Evolutionary conservation across 2,329 filamentous ascomycete species (phyloP).

Genomic region (Fusarium sp.): DNA sequence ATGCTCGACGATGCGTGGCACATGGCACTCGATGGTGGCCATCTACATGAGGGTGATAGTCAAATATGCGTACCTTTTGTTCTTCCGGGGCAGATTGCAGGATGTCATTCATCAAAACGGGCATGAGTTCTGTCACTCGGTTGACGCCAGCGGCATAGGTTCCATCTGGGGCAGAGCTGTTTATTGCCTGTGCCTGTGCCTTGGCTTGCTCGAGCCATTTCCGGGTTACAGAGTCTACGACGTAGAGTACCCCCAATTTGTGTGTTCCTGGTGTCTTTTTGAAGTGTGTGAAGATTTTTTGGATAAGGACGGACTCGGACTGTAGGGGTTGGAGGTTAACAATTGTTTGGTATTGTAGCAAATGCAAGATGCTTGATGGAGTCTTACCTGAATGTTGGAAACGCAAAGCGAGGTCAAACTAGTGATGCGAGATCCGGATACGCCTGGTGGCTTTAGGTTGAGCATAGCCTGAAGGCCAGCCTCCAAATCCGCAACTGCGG

Average conservation of each 20-base stretch:
- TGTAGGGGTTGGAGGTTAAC: conserved; percentile 54
- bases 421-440: conserved; percentile 91
- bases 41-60: conserved; percentile 40
- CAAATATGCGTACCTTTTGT: conserved; percentile 87
- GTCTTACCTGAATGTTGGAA: conserved; percentile 84
- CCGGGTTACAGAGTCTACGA: conserved; percentile 99
- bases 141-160: conserved; percentile 95
- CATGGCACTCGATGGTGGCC: conserved; percentile 24
- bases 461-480: conserved; percentile 91
- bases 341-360: neutral
- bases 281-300: conserved; percentile 97
- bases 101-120: conserved; percentile 95
- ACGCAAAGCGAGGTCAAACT: conserved; percentile 89
- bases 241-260: conserved; percentile 99
- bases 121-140: conserved; percentile 95
- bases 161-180: conserved; percentile 84
- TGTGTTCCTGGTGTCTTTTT: conserved; percentile 94
- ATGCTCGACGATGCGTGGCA: conserved; percentile 26
- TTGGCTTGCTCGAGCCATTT: conserved; percentile 98
- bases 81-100: conserved; percentile 87
- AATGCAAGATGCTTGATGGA: conserved; percentile 1
- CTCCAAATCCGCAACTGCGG: conserved; percentile 91
- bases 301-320: conserved; percentile 94
- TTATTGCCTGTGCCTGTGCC: conserved; percentile 82
- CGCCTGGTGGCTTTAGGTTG: conserved; percentile 89